A percentile compares a stretch with the other conserved stretches of the same genome.
phyloP scores from a whole-genome alignment of 208 protist species.

The Acanthamoeba rhysodes region DNA sequence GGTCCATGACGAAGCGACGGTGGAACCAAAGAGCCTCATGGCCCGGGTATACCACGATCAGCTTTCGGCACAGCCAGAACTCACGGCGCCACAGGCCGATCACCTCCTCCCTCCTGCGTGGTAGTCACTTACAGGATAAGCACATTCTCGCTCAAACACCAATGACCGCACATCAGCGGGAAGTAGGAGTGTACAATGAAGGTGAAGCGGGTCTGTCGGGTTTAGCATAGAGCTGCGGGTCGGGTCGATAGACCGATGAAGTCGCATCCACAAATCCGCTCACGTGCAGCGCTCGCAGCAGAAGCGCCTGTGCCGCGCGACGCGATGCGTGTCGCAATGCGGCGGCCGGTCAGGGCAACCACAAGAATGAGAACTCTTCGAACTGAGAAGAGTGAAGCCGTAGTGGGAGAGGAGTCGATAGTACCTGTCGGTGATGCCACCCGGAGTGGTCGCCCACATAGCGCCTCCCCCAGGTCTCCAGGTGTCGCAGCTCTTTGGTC shows the following conservation, averaged over 20 bases:
- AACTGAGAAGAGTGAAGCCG: too few relatives aligned
- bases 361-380: too few relatives aligned
- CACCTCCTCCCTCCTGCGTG: background rate
- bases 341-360: background rate
- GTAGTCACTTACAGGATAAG: background rate
- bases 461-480: constrained; percentile 75
- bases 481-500: constrained; percentile 53
- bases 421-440: constrained; percentile 78
- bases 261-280: background rate
- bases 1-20: constrained; percentile 27
- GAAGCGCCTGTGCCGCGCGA: background rate
- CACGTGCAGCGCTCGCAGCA: background rate
- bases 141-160: background rate
- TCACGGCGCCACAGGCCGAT: background rate
- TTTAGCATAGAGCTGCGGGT: background rate
- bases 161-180: background rate
- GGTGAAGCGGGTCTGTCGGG: background rate
- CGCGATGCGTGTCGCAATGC: background rate
- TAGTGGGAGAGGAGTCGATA: background rate
- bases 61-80: constrained; percentile 58
- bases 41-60: constrained; percentile 31
- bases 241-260: background rate
- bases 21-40: constrained; percentile 46
- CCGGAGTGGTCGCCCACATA: constrained; percentile 80
- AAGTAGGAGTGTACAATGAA: background rate